Evolutionary conservation across 2,329 filamentous ascomycete species (phyloP), one percentile per base, ranked within the genome.

Genomic region (Ceratocystis alfenasii): DNA sequence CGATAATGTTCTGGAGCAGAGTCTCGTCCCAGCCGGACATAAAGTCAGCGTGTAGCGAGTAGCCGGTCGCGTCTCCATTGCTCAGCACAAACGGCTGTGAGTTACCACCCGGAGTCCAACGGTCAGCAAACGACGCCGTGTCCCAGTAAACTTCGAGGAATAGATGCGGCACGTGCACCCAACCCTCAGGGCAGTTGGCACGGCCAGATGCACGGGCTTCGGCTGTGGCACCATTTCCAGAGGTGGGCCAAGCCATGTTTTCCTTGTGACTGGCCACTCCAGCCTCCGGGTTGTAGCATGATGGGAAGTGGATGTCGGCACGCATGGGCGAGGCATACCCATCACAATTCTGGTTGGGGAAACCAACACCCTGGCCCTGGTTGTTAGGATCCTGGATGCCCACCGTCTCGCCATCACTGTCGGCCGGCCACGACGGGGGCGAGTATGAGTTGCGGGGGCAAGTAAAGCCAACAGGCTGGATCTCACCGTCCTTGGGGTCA

Each of bases 41-140:
- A 76, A 91, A 90, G 74, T 91, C 87, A 61, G 80, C 87, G 74
- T 90, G 87, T 68, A 81, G 81, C 70, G 83, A 83, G 76, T 83
- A 89, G 66, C 87, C 88, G 10, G 87, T 88, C 22, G 79, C 77
- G 66, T 91, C 87, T 57, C 87, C 87, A 71, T 85, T 85, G 69
- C 86, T 78, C 55, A 88, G 81, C 65, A 89, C 83, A 71, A 89
- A 89, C 10, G 85, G 85, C 75, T 83, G 81, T 28, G 72, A 73
- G 36, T 72, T 73, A 68, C 79, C 77, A 69, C 80, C 77, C 59
- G 77, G 75, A n/a, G 77, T 77, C 82, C 82, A 85, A 71, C 79
- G 78, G 70, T 76, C 75, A 67, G 74, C 68, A 71, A 84, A 83
- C 55, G 74, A 72, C 57, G 78, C 78, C 2, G 83, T 85, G 73